Base-by-base conservation (phyloP, 176 grass and related monocot species). In the Musa acuminata region DNA sequence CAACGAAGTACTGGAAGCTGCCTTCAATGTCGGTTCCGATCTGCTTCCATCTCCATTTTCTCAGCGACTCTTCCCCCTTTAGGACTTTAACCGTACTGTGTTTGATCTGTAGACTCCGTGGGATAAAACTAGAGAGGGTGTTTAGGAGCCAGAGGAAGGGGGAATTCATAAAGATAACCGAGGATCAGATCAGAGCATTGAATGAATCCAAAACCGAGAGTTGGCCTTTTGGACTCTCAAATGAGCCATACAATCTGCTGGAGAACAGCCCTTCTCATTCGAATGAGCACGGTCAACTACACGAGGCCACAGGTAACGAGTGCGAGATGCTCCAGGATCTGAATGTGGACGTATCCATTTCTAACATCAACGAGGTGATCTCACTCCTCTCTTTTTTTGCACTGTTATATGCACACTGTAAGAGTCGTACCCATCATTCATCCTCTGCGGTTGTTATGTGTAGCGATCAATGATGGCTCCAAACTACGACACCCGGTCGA, bases 381-480 rank as follows among this genome's bases (percentile, higher is more conserved):
- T 76, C 26, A 3, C 11, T 13, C 64, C 14, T 72, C 21, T 72
- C 50, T 19, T 22, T 5, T 69, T 6, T 60, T 14, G 2, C 63
- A 24, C 21, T 59, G 21, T 17, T 73, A 69, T 35, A 0, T 50
- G 23, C 20, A 16, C 35, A 48, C 50, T 3, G 26, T 66, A 2
- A 1, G 13, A 1, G 25, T 19, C 13, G 65, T 67, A 19, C 71
- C 19, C 25, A 35, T 35, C 29, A 35, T 35, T 35, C 3, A 4
- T 35, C 29, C 4, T 35, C 29, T 35, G 29, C 29, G 29, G 29
- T 35, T 35, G 29, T 35, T 35, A 35, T 35, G 29, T n/a, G 2
- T 69, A 96, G 93, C 84, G 85, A 29, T 92, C 87, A 49, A 92
- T 92, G 89, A 84, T 89, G 73, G 85, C 89, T 29, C 92, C 81